Percentiles rank a stretch among this genome's conserved stretches.
Conservation (phyloP, 2,329 filamentous ascomycete species). For the Colletotrichum cuscutae region DNA sequence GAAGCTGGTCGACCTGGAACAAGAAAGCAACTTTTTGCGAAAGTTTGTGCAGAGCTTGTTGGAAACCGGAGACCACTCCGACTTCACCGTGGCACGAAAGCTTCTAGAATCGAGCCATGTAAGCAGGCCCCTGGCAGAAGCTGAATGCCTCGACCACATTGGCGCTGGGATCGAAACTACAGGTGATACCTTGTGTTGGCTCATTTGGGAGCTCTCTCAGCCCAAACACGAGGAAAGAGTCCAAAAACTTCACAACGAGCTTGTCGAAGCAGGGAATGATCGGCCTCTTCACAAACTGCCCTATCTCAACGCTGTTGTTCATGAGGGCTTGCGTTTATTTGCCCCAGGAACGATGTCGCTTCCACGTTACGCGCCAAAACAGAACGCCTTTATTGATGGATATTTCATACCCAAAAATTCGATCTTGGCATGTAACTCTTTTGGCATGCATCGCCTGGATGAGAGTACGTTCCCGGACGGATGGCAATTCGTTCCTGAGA, state of each 20-base stretch:
- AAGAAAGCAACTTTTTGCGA: too few relatives aligned
- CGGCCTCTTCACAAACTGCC: constrained; percentile 15
- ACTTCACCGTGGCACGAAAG: too few relatives aligned
- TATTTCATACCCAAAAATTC: constrained; percentile 36
- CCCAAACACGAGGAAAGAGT: neutral
- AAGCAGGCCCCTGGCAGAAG: too few relatives aligned
- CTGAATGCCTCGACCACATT: too few relatives aligned
- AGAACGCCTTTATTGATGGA: constrained; percentile 36
- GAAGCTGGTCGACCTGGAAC: too few relatives aligned
- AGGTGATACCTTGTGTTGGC: too few relatives aligned
- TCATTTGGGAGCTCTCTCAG: neutral
- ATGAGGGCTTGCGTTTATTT: constrained; percentile 25
- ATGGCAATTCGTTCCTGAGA: constrained; percentile 34
- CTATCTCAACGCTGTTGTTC: constrained; percentile 26
- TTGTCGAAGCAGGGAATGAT: neutral
- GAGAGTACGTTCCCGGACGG: constrained; percentile 32
- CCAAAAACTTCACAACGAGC: neutral
- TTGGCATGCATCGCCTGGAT: constrained; percentile 32
- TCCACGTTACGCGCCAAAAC: constrained; percentile 35
- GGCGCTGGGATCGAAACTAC: too few relatives aligned
- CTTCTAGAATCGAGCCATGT: too few relatives aligned
- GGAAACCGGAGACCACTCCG: too few relatives aligned
- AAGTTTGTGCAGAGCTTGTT: too few relatives aligned
- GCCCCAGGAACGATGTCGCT: constrained; percentile 30
- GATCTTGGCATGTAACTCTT: constrained; percentile 34